Evolutionary conservation across 2,329 filamentous ascomycete species (phyloP).

Genomic region (Zalaria sp.): DNA sequence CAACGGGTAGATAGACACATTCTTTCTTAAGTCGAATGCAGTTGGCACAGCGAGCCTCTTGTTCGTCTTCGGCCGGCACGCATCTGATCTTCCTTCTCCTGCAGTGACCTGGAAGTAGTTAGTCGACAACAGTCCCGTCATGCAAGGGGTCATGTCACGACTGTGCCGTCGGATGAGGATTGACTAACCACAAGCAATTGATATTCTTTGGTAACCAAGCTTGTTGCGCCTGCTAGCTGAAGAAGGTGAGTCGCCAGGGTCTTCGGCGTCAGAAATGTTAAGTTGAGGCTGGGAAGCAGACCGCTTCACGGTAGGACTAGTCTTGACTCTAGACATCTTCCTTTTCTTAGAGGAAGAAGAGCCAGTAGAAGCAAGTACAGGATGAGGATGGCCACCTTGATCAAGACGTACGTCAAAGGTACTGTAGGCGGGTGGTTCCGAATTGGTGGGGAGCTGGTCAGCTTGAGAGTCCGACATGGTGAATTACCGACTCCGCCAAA

Average conservation of each 20-base stretch:
- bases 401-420: background rate
- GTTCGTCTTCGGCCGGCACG: conserved; percentile 58
- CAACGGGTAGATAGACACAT: conserved; percentile 82
- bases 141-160: conserved; percentile 6
- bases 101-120: conserved; percentile 56
- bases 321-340: conserved; percentile 5
- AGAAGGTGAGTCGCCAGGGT: conserved; percentile 1
- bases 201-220: conserved; percentile 87
- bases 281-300: conserved; percentile 3
- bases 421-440: background rate
- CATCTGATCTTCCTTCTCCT: conserved; percentile 89
- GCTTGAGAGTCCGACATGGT: background rate
- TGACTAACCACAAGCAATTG: conserved; percentile 83
- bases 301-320: conserved; percentile 5
- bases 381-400: background rate
- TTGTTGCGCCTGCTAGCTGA: conserved; percentile 49
- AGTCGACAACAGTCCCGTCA: conserved; percentile 8
- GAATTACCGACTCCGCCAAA: too few relatives aligned
- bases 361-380: background rate
- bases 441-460: background rate
- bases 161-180: background rate
- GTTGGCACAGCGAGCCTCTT: conserved; percentile 69
- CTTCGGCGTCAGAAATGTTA: background rate
- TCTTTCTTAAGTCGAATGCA: conserved; percentile 92
- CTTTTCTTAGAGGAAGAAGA: conserved; percentile 1